Evolutionary conservation across 2,329 filamentous ascomycete genomes (phyloP).

Genomic region (Mycosphaerella sp.): DNA sequence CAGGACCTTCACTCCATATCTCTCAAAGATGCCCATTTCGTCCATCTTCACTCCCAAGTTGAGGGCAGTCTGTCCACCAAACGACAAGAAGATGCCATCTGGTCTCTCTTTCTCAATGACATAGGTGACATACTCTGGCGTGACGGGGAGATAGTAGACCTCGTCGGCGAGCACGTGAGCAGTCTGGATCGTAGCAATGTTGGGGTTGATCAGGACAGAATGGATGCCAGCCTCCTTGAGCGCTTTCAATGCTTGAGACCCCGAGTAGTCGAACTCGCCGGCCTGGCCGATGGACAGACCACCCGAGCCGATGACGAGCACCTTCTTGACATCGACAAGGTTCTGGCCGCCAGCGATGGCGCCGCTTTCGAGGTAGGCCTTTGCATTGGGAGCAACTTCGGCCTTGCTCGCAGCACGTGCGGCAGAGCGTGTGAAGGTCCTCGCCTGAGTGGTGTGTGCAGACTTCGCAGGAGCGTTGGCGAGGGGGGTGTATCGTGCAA

Average conservation of each 20-base stretch:
- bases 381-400: slow-evolving; percentile 69
- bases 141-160: slow-evolving; percentile 97
- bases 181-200: slow-evolving; percentile 97
- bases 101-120: slow-evolving; percentile 95
- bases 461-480: slow-evolving; percentile 14
- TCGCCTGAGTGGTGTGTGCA: slow-evolving; percentile 17
- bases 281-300: slow-evolving; percentile 95
- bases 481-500: slow-evolving; percentile 9
- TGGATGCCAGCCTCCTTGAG: slow-evolving; percentile 89
- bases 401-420: slow-evolving; percentile 35
- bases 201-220: slow-evolving; percentile 93
- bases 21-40: slow-evolving; percentile 88
- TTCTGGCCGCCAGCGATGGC: slow-evolving; percentile 70
- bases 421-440: slow-evolving; percentile 26
- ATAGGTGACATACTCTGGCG: slow-evolving; percentile 93
- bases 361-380: slow-evolving; percentile 84
- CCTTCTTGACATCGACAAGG: slow-evolving; percentile 88
- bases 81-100: slow-evolving; percentile 95
- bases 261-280: slow-evolving; percentile 98
- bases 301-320: slow-evolving; percentile 91
- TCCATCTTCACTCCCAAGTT: slow-evolving; percentile 98
- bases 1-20: slow-evolving; percentile 90
- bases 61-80: slow-evolving; percentile 93
- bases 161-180: slow-evolving; percentile 94
- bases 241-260: slow-evolving; percentile 92